Evolutionary conservation across 441 rosid genomes (phyloP).

Genomic region (Bocquillonia castaneifolia): DNA sequence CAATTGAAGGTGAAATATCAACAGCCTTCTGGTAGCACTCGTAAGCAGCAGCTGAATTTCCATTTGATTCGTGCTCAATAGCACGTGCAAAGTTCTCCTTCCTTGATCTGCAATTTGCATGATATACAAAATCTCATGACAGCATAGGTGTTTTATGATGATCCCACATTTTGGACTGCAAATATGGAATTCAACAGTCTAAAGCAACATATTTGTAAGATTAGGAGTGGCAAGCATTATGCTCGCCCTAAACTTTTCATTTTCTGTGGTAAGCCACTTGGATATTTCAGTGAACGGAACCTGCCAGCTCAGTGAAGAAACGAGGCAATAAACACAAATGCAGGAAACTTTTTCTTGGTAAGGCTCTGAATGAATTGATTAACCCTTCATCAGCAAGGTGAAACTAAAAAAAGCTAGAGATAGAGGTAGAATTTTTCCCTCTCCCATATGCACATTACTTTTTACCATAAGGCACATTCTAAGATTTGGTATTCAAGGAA

Average conservation of each 20-base stretch:
- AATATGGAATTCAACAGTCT: neutral
- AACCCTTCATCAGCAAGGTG: neutral
- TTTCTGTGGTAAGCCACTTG: neutral
- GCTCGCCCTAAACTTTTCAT: neutral
- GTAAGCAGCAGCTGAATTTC: conserved; percentile 77
- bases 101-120: conserved; percentile 49
- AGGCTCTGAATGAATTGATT: neutral
- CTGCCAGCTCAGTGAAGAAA: neutral
- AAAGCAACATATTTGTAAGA: neutral
- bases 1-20: conserved; percentile 88
- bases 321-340: neutral
- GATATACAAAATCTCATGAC: conserved; percentile 7
- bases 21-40: conserved; percentile 94
- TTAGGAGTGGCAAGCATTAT: conserved; percentile 9
- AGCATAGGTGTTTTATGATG: conserved; percentile 2
- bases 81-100: conserved; percentile 90
- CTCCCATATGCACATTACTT: neutral
- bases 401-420: neutral
- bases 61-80: conserved; percentile 73
- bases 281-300: neutral
- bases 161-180: neutral
- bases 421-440: neutral
- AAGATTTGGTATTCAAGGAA: neutral
- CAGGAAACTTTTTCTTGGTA: neutral
- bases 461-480: neutral